Evolutionary conservation across 768 basidiomycete genomes (phyloP).

Genomic region (Agaricus sinodeliciosus): DNA sequence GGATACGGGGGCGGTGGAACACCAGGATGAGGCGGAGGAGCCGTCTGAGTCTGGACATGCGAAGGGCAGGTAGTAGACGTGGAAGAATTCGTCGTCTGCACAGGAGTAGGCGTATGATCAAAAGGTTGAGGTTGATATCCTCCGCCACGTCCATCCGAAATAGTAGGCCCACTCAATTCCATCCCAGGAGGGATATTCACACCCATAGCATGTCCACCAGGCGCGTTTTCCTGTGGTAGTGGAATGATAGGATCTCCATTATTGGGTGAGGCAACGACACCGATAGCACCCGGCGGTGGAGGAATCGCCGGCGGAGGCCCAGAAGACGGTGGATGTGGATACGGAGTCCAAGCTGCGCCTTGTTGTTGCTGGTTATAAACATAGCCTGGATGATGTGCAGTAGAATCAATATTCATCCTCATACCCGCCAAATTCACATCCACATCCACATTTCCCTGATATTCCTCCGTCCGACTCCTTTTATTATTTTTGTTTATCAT

Average conservation of each 20-base stretch:
- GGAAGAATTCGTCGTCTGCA: slow-evolving; percentile 8
- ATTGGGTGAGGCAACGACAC: slow-evolving; percentile 9
- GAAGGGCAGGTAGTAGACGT: neutral
- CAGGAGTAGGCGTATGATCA: slow-evolving; percentile 14
- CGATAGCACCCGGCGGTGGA: slow-evolving; percentile 25
- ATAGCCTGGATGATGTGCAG: too few species aligned
- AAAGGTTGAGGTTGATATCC: slow-evolving; percentile 20
- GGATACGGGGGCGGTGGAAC: slow-evolving; percentile 8
- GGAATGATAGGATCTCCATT: neutral
- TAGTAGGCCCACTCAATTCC: slow-evolving; percentile 21
- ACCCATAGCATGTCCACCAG: slow-evolving; percentile 13
- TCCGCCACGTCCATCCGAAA: slow-evolving; percentile 26
- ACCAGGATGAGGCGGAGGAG: slow-evolving; percentile 11
- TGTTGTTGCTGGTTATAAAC: slow-evolving; percentile 11
- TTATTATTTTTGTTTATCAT: slow-evolving; percentile 31
- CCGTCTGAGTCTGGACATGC: slow-evolving; percentile 14
- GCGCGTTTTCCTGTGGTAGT: slow-evolving; percentile 7
- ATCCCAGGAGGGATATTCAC: slow-evolving; percentile 14
- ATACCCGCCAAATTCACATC: slow-evolving; percentile 11
- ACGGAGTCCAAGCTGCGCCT: slow-evolving; percentile 23
- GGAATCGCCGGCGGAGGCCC: slow-evolving; percentile 24
- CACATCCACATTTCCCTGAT: slow-evolving; percentile 13
- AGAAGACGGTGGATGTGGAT: slow-evolving; percentile 24
- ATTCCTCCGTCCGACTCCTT: slow-evolving; percentile 29
- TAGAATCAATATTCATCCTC: slow-evolving; percentile 15